These are phyloP conservation scores for Camellia sinensis DNA, from an alignment of 148 eudicot genomes.

Conservation along the genomic window DNA sequence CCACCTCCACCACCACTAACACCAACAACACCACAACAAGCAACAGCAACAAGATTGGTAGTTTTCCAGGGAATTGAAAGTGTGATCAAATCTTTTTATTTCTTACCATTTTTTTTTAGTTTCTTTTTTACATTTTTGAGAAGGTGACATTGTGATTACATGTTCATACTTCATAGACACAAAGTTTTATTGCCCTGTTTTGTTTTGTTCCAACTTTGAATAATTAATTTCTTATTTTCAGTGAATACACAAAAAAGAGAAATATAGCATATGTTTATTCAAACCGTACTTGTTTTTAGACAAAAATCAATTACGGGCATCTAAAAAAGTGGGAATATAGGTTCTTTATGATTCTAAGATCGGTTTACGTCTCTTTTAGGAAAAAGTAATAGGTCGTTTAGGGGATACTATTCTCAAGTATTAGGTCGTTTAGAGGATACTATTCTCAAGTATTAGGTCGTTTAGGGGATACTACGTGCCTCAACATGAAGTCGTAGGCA, in stretches of 20 bases:
- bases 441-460: too few relatives aligned
- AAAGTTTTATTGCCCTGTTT: conserved; percentile 8
- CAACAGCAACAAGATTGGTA: conserved; percentile 35
- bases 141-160: background rate
- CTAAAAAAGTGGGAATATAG: background rate
- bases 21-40: conserved; percentile 21
- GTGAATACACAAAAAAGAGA: conserved; percentile 5
- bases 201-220: conserved; percentile 25
- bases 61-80: conserved; percentile 28
- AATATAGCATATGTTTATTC: background rate
- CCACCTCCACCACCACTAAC: conserved; percentile 8
- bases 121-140: background rate
- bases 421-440: too few relatives aligned
- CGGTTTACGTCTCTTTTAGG: too few relatives aligned
- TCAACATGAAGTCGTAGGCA: too few relatives aligned
- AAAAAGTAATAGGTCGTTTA: too few relatives aligned
- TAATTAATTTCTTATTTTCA: conserved; percentile 18
- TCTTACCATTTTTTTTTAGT: too few relatives aligned
- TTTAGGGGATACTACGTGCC: too few relatives aligned
- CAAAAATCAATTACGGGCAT: too few relatives aligned
- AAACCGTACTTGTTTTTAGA: background rate
- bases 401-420: too few relatives aligned
- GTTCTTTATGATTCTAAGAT: too few relatives aligned
- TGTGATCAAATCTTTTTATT: background rate
- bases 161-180: conserved; percentile 17